A percentile compares a stretch with the other conserved stretches of the same genome.
Evolutionary conservation across 208 protist genomes (phyloP).

Genomic region (Leishmania martiniquensis): DNA sequence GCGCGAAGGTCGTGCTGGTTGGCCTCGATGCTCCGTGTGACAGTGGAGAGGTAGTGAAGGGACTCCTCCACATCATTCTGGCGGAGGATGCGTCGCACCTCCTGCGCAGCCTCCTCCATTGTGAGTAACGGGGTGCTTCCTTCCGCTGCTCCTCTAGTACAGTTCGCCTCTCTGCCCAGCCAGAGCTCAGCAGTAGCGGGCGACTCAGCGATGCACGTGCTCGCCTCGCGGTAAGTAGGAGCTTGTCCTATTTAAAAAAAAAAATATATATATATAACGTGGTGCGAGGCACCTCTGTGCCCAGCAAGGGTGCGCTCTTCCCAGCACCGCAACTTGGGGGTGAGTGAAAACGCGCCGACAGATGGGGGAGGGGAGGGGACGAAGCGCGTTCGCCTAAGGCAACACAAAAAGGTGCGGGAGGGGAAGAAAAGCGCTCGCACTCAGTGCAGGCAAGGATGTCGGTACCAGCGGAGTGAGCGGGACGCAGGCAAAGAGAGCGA

Average conservation of each 20-base stretch:
- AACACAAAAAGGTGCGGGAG: not conserved
- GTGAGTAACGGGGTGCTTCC: not conserved
- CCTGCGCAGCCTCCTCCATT: constrained; percentile 55
- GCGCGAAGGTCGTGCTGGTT: constrained; percentile 47
- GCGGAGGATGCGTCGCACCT: constrained; percentile 62
- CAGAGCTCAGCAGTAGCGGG: no score
- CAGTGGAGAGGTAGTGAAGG: constrained; percentile 52
- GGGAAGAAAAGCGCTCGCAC: not conserved
- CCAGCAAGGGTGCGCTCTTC: not conserved
- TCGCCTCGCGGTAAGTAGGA: no score
- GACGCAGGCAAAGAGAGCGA: not conserved
- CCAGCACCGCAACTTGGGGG: no score
- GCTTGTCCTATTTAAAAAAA: no score
- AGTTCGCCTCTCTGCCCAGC: not conserved
- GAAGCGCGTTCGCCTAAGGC: not conserved
- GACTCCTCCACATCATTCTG: constrained; percentile 63
- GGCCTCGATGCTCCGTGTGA: constrained; percentile 60
- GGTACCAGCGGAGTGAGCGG: not conserved
- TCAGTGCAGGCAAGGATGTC: not conserved
- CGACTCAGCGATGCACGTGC: no score
- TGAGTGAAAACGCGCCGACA: no score
- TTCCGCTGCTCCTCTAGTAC: not conserved
- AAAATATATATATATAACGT: no score
- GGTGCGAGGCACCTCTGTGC: not conserved
- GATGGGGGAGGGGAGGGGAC: not conserved